phyloP scores from a whole-genome alignment of 2,329 filamentous ascomycete genomes.

The Metarhizium anisopliae region DNA sequence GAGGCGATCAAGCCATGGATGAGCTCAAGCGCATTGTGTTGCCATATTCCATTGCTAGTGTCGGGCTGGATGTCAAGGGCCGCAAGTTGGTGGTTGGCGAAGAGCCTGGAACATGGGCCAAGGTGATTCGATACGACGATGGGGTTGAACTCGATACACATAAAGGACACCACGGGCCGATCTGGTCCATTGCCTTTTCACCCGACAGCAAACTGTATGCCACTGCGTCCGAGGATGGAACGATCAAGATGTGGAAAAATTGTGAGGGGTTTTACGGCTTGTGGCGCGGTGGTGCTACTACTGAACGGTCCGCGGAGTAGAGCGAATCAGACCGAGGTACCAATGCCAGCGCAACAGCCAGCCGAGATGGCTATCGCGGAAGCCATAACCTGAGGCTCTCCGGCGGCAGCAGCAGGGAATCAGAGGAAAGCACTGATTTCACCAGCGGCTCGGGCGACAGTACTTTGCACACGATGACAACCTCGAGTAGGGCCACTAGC shows the following conservation, averaged over 20 bases:
- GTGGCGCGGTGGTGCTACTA: constrained; percentile 43
- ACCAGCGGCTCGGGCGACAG: neutral
- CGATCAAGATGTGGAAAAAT: constrained; percentile 84
- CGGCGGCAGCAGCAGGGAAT: constrained; percentile 9
- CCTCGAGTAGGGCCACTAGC: neutral
- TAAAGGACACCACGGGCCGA: constrained; percentile 94
- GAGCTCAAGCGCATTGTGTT: constrained; percentile 73
- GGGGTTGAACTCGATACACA: constrained; percentile 81
- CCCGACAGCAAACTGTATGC: constrained; percentile 95
- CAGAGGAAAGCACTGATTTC: constrained; percentile 4
- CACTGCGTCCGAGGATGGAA: constrained; percentile 93
- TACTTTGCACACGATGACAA: neutral
- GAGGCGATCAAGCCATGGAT: constrained; percentile 59
- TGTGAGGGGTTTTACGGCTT: constrained; percentile 57
- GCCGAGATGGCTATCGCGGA: constrained; percentile 4
- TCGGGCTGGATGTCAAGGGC: constrained; percentile 73
- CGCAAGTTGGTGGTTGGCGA: constrained; percentile 84
- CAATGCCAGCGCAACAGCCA: neutral
- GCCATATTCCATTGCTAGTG: constrained; percentile 80
- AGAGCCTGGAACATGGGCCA: constrained; percentile 91
- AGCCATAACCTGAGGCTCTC: constrained; percentile 9
- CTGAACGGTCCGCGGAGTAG: constrained; percentile 27
- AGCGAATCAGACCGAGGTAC: constrained; percentile 15
- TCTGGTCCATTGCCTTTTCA: constrained; percentile 92
- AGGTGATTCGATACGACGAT: constrained; percentile 82